Evolutionary conservation across 352 stramenopile genomes (phyloP), one percentile per base, ranked within the genome.

Genomic region (Phytophthora cactorum): DNA sequence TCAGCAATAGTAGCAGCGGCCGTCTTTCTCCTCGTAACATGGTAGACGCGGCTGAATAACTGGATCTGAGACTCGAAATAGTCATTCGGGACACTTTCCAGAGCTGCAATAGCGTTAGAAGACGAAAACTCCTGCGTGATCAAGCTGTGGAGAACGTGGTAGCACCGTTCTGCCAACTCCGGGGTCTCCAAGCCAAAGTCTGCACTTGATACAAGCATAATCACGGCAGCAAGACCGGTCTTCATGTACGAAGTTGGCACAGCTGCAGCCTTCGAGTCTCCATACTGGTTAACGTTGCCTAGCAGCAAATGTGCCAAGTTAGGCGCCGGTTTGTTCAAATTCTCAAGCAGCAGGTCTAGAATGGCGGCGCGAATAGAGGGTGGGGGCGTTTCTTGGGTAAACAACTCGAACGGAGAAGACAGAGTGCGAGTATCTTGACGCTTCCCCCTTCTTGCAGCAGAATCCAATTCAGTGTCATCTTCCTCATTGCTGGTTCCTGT

Each of bases 241-340:
- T 80, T 87, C 47, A 89, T 67, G 38, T 75, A 74, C 12, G 72
- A 74, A 41, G 47, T 74, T 52, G 66, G 49, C 25, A 47, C 36
- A 34, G 52, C 28, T 22, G 51, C 50, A 45, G 34, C 56, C 28
- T 83, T 84, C 4, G 70, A 70, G n/a, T 73, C 66, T 53, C 68
- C 54, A 54, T 69, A 62, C 46, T 77, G 67, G 28, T 82, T 77
- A 27, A 92, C 64, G 45, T 85, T 77, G 3, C 84, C 84, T 27
- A 95, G 75, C 8, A 96, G 50, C 28, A 96, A 65, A 66, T 93
- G 86, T 7, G 84, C 70, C 34, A 96, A 44, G 54, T 96, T 96
- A 11, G 88, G 88, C 22, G 85, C 75, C 9, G 88, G 78, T 57
- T 93, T 93, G 34, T 72, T 69, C 11, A 96, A 66, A 61, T 94